Evolutionary conservation across 306 rosid genomes (phyloP).

Genomic region (Lathyrus tuberosus): DNA sequence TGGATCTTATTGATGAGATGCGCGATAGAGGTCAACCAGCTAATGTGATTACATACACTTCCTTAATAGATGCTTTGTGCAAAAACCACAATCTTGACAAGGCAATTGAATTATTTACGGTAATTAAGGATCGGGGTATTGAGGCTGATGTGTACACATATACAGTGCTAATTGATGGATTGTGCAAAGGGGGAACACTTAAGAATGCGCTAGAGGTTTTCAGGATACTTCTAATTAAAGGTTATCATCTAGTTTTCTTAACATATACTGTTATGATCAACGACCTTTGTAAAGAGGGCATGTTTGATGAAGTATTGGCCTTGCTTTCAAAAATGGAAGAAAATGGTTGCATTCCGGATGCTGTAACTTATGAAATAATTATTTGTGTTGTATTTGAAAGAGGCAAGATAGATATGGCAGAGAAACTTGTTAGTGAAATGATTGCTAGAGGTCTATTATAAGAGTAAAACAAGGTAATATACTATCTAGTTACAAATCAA

Average conservation of each 20-base stretch:
- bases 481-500: not conserved
- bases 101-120: slow-evolving; percentile 2
- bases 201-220: not conserved
- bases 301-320: slow-evolving; percentile 2
- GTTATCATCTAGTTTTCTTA: not conserved
- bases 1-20: slow-evolving; percentile 16
- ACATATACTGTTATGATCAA: slow-evolving; percentile 3
- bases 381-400: not conserved
- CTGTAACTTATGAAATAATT: not conserved
- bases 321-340: slow-evolving; percentile 4
- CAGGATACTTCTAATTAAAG: slow-evolving; percentile 7
- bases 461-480: not conserved
- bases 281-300: slow-evolving; percentile 1
- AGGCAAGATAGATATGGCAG: not conserved
- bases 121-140: not conserved
- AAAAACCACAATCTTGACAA: not conserved
- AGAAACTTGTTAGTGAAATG: slow-evolving; percentile 9
- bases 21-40: not conserved
- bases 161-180: not conserved
- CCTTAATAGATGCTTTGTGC: slow-evolving; percentile 4
- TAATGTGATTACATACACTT: slow-evolving; percentile 4
- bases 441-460: not conserved
- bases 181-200: slow-evolving; percentile 8
- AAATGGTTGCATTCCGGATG: not conserved
- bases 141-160: not conserved